Base-by-base conservation (phyloP, 495 filamentous ascomycete genomes). In the Penicillium nucicola region DNA sequence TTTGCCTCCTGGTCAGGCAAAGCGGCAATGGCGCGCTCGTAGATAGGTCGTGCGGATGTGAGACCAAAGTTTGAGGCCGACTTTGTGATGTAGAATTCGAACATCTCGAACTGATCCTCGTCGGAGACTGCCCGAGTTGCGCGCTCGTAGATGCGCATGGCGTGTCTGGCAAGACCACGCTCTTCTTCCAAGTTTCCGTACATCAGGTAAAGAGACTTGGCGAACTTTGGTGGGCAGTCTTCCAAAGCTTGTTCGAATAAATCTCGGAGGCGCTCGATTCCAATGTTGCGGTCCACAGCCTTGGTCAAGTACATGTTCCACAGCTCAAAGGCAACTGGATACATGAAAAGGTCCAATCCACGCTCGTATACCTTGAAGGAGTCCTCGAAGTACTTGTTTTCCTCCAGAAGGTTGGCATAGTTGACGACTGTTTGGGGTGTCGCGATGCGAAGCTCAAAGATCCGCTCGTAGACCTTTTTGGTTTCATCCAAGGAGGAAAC, bases 291-390 rank as follows among this genome's bases (percentile, higher is more conserved):
- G 66, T 96, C 92, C 17, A 96, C 89, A 0, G 95, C 95, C 70
- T 97, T 99, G 42, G 91, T 97, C 49, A 99, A 79, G 64, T 99
- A 99, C 31, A 97, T 75, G 56, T 99, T 99, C 95, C 95, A 99
- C 10, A 99, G 77, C 69, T 99, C 95, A 66, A 97, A 99, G 19
- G 95, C 93, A 14, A 97, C 93, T 0, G 95, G 93, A 56, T 97
- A 97, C 65, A 80, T 90, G 83, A 99, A 99, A 7, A 97, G 84
- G 64, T 97, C 92, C 31, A 99, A 77, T 19, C 95, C 95, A 50
- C 93, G 86, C 68, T 99, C 95, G 70, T 95, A 99, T 44, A 97
- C 66, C 67, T 96, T 97, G 82, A 97, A 99, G 6, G 85, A 93
- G 50, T 99, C 95, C 67, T 99, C 95, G 60, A 87, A 96, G 70